These are phyloP conservation scores for Hymenoscyphus repandus DNA, from an alignment of 2,329 filamentous ascomycete genomes.

Conservation along the genomic window DNA sequence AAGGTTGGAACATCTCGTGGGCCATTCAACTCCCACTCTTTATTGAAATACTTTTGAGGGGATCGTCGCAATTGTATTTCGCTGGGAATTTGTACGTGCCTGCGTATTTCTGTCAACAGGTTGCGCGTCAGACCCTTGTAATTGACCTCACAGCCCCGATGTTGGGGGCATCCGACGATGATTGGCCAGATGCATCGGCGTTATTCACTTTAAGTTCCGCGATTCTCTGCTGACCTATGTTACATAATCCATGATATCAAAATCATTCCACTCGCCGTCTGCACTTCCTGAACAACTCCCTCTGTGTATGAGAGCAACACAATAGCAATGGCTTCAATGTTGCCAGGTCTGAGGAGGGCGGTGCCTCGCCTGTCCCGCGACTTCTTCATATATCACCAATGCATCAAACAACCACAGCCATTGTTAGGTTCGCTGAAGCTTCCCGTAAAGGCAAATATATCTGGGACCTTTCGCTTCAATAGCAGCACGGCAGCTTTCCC, in stretches of 20 bases:
- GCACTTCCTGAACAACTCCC: slow-evolving; percentile 2
- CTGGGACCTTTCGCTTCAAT: slow-evolving; percentile 27
- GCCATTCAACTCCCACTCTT: too few relatives aligned
- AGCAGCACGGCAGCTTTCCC: slow-evolving; percentile 21
- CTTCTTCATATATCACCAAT: slow-evolving; percentile 31
- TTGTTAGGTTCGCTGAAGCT: slow-evolving; percentile 11
- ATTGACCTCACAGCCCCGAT: too few relatives aligned
- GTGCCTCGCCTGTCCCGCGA: slow-evolving; percentile 25
- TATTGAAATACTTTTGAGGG: too few relatives aligned
- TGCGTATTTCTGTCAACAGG: too few relatives aligned
- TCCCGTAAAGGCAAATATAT: slow-evolving; percentile 19
- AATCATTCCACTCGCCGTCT: slow-evolving; percentile 10
- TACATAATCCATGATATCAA: neutral
- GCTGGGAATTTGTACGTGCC: too few relatives aligned
- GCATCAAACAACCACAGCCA: slow-evolving; percentile 18
- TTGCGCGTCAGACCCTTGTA: too few relatives aligned
- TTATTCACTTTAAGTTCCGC: too few relatives aligned
- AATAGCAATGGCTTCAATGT: slow-evolving; percentile 28
- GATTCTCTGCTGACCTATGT: too few relatives aligned
- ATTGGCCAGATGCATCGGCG: too few relatives aligned
- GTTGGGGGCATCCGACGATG: too few relatives aligned
- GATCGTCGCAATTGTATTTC: too few relatives aligned
- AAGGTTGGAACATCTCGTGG: neutral
- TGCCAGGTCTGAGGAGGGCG: slow-evolving; percentile 27
- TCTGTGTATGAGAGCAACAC: neutral